These are phyloP conservation scores for Cyberlindnera maritima DNA, from an alignment of 805 yeast genomes.

Conservation along the genomic window DNA sequence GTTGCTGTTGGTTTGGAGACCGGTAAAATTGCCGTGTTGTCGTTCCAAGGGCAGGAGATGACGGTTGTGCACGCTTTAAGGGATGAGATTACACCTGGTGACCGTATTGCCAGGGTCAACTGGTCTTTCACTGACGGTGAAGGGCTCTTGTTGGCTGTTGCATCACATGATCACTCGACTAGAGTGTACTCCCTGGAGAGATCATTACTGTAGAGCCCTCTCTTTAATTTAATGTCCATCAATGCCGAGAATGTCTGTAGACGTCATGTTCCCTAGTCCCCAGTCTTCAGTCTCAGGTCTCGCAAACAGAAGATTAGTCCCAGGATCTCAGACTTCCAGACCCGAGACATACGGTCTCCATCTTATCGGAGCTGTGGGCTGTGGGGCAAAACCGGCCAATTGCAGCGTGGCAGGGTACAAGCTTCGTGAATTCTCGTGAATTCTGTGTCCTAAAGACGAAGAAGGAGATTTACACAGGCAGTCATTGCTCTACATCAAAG, in stretches of 20 bases:
- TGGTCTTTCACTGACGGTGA: slow-evolving; percentile 42
- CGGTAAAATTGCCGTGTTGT: slow-evolving; percentile 54
- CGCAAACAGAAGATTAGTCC: too few relatives aligned
- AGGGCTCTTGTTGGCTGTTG: slow-evolving; percentile 48
- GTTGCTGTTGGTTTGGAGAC: slow-evolving; percentile 70
- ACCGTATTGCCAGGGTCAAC: slow-evolving; percentile 55
- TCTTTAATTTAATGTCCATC: neutral
- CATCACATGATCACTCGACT: slow-evolving; percentile 62
- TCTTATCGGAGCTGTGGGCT: too few relatives aligned
- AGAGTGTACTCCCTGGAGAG: slow-evolving; percentile 34
- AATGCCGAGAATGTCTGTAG: neutral
- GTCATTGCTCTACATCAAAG: too few relatives aligned
- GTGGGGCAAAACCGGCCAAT: too few relatives aligned
- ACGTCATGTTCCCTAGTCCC: neutral
- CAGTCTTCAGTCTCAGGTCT: too few relatives aligned
- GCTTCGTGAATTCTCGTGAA: too few relatives aligned
- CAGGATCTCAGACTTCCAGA: too few relatives aligned
- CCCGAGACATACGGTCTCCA: too few relatives aligned
- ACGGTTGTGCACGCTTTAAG: slow-evolving; percentile 34
- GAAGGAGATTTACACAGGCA: too few relatives aligned
- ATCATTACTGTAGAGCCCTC: neutral
- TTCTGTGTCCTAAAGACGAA: too few relatives aligned
- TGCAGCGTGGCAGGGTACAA: too few relatives aligned
- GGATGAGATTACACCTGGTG: slow-evolving; percentile 51
- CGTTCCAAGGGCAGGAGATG: slow-evolving; percentile 33